These are phyloP conservation scores for Neospermospora avenae DNA, from an alignment of 2,329 filamentous ascomycete species.

Conservation along the genomic window DNA sequence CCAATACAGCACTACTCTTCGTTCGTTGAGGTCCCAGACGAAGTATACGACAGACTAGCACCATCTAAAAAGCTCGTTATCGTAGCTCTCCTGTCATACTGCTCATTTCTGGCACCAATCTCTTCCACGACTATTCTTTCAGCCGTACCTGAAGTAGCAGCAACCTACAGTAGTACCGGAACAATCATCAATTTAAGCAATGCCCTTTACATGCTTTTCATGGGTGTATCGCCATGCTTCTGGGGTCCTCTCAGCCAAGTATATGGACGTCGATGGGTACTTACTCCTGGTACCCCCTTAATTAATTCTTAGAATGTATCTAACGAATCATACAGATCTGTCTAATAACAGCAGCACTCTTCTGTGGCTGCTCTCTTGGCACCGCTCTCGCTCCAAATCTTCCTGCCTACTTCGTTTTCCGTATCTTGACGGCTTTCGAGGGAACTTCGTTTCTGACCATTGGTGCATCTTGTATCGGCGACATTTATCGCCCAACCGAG, in stretches of 20 bases:
- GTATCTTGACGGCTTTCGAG: constrained; percentile 70
- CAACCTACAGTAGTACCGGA: constrained; percentile 61
- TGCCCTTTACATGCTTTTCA: constrained; percentile 70
- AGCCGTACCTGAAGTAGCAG: constrained; percentile 70
- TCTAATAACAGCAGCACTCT: constrained; percentile 57
- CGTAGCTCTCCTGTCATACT: constrained; percentile 67
- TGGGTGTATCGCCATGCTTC: constrained; percentile 67
- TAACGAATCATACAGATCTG: constrained; percentile 45
- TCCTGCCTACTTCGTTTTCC: constrained; percentile 68
- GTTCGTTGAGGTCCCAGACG: constrained; percentile 39
- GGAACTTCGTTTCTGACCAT: constrained; percentile 73
- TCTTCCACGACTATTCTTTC: constrained; percentile 71
- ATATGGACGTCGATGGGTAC: constrained; percentile 55
- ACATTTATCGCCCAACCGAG: constrained; percentile 62
- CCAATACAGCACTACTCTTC: constrained; percentile 31
- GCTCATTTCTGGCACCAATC: constrained; percentile 72
- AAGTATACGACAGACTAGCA: constrained; percentile 64
- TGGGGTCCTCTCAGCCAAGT: constrained; percentile 71
- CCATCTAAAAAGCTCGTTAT: constrained; percentile 61
- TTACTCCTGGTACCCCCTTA: neutral
- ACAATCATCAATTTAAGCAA: constrained; percentile 71
- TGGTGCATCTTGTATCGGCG: constrained; percentile 66
- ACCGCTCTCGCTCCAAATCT: constrained; percentile 71
- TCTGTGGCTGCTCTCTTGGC: constrained; percentile 67
- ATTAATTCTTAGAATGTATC: neutral